These are phyloP conservation scores for Moniliophthora roreri DNA, from an alignment of 1,284 basidiomycete species.

Conservation along the genomic window DNA sequence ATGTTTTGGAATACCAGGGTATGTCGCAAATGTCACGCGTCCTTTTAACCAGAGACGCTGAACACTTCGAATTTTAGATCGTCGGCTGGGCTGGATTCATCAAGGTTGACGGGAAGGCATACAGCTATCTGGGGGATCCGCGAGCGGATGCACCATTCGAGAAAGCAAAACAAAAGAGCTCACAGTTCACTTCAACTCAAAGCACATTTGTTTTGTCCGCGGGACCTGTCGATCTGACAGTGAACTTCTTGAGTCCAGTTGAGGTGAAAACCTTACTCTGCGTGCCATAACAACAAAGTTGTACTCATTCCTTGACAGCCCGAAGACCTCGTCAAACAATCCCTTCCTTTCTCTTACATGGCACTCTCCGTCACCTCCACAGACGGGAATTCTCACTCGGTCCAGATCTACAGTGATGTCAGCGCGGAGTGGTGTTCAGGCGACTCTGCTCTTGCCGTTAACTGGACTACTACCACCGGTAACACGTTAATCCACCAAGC, in stretches of 20 bases:
- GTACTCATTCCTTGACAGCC: constrained; percentile 33
- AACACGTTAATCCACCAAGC: constrained; percentile 56
- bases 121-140: constrained; percentile 43
- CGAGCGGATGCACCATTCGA: constrained; percentile 2
- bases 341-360: constrained; percentile 62
- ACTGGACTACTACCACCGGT: constrained; percentile 49
- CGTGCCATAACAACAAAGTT: constrained; percentile 5
- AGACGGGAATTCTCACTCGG: constrained; percentile 52
- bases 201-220: constrained; percentile 59
- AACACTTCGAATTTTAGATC: constrained; percentile 27
- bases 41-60: neutral
- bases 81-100: constrained; percentile 57
- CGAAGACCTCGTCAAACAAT: constrained; percentile 55
- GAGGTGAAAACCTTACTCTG: constrained; percentile 39
- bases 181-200: constrained; percentile 63
- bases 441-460: constrained; percentile 48
- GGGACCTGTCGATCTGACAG: constrained; percentile 58
- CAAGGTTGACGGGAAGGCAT: constrained; percentile 47
- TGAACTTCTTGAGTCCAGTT: constrained; percentile 67
- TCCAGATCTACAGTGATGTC: constrained; percentile 65
- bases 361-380: constrained; percentile 51
- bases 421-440: constrained; percentile 66
- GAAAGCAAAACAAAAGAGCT: constrained; percentile 12
- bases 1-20: constrained; percentile 52
- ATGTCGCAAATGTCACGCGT: constrained; percentile 12